A percentile compares a stretch with the other conserved stretches of the same genome.
Conservation (phyloP, 2,329 filamentous ascomycete species). For the Samsoniella hepiali region DNA sequence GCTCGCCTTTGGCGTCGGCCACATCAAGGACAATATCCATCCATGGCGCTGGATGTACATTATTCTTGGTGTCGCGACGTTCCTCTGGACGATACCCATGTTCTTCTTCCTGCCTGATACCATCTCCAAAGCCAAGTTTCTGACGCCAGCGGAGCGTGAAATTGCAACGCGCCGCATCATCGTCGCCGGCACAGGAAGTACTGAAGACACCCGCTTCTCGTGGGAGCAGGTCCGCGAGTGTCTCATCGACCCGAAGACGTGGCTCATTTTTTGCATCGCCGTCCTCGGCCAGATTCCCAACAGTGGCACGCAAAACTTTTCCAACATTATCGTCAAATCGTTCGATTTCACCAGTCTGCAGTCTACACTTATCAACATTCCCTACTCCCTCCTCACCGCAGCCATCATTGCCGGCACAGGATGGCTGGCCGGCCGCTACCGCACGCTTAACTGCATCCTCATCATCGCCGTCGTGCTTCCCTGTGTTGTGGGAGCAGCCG, state of each 20-base stretch:
- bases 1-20: slow-evolving; percentile 54
- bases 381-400: slow-evolving; percentile 52
- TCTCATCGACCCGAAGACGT: slow-evolving; percentile 56
- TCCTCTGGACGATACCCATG: slow-evolving; percentile 49
- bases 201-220: slow-evolving; percentile 46
- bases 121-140: slow-evolving; percentile 55
- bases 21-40: slow-evolving; percentile 44
- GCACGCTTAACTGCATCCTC: slow-evolving; percentile 49
- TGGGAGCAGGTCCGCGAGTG: slow-evolving; percentile 53
- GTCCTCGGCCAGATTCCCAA: slow-evolving; percentile 58
- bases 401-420: slow-evolving; percentile 47
- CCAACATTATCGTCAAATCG: slow-evolving; percentile 53
- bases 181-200: slow-evolving; percentile 49
- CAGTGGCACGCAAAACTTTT: slow-evolving; percentile 58
- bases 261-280: slow-evolving; percentile 54
- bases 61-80: slow-evolving; percentile 49
- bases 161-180: slow-evolving; percentile 46
- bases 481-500: slow-evolving; percentile 49
- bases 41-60: slow-evolving; percentile 60
- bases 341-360: slow-evolving; percentile 55
- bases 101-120: slow-evolving; percentile 49
- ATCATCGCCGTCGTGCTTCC: slow-evolving; percentile 48
- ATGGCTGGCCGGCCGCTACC: slow-evolving; percentile 49
- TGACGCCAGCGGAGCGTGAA: slow-evolving; percentile 50
- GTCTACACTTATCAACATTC: slow-evolving; percentile 56